Base-by-base conservation (phyloP, 2,329 filamentous ascomycete genomes). In the Thelonectria discophora region DNA sequence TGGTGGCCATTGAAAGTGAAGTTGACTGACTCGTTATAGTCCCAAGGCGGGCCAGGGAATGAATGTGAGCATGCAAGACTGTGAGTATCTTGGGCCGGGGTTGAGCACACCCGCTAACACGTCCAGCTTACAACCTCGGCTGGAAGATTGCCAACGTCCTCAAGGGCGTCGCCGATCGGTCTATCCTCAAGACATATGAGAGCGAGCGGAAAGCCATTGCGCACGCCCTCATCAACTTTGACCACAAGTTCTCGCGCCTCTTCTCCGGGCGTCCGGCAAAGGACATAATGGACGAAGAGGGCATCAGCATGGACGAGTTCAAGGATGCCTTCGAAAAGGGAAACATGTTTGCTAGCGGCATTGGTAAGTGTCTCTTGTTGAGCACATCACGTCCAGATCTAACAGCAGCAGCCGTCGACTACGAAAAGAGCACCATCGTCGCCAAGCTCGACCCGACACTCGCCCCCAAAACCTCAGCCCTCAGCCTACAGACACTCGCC, bases 21-120 rank as follows among this genome's bases (percentile, higher is more conserved):
- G n/a, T 24, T 51, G 72, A 43, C 56, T n/a, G 88, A 90, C 71
- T 87, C 82, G 85, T 79, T 82, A 82, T 81, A 2, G 80, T 37
- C 88, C 87, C 18, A 90, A 90, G 69, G 88, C 86, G 0, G 88
- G 88, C 2, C 88, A 90, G 70, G 89, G 89, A 12, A 91, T 91
- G 88, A 92, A 92, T 66, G 85, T 90, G 2, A 85, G 81, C 30
- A 89, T 92, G 85, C 88, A 90, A 67, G 89, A 92, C 72, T 74
- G 60, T 63, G 21, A 59, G 60, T 7, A 6, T 8, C 53, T n/a
- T n/a, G n/a, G n/a, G n/a, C n/a, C n/a, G n/a, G n/a, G n/a, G n/a
- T n/a, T n/a, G n/a, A n/a, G n/a, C n/a, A n/a, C n/a, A n/a, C n/a
- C n/a, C n/a, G n/a, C 34, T 46, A 37, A 15, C 27, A 12, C 0